Conservation (phyloP, 2,329 filamentous ascomycete species). For the Stachybotrys elegans region DNA sequence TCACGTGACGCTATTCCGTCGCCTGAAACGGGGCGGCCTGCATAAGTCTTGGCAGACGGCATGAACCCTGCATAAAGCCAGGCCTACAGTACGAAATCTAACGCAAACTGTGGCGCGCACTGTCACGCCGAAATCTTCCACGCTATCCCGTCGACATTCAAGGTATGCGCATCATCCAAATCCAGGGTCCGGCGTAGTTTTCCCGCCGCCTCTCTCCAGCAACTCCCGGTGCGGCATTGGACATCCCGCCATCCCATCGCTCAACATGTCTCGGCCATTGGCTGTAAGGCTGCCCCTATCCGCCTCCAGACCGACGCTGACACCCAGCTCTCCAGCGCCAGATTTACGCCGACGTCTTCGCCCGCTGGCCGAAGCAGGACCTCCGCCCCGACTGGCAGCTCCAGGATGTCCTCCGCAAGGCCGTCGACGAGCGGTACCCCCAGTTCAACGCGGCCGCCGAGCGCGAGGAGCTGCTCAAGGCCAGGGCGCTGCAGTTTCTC, state of each 20-base stretch:
- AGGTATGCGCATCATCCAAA: too few species aligned
- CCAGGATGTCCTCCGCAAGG: conserved; percentile 45
- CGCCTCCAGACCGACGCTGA: neutral
- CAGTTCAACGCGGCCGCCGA: conserved; percentile 31
- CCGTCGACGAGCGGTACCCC: conserved; percentile 29
- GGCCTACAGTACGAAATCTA: too few species aligned
- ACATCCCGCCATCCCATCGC: neutral
- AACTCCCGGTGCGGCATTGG: too few species aligned
- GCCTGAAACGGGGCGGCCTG: too few species aligned
- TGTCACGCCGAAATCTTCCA: too few species aligned
- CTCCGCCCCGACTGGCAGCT: conserved; percentile 60
- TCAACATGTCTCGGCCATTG: conserved; percentile 8
- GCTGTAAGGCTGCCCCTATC: conserved; percentile 17
- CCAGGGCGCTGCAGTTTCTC: conserved; percentile 54
- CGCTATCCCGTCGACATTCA: too few species aligned
- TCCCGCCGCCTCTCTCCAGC: too few species aligned
- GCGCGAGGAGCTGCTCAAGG: conserved; percentile 48
- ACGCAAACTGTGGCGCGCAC: too few species aligned
- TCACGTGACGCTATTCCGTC: too few species aligned
- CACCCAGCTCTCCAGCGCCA: conserved; percentile 21
- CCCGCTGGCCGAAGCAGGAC: conserved; percentile 59
- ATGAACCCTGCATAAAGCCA: too few species aligned
- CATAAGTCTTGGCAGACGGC: too few species aligned
- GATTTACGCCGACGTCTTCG: conserved; percentile 32
- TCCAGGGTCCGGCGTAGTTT: too few species aligned